These are phyloP conservation scores for Solanum pinnatisectum DNA, from an alignment of 257 asterid genomes.

Conservation along the genomic window DNA sequence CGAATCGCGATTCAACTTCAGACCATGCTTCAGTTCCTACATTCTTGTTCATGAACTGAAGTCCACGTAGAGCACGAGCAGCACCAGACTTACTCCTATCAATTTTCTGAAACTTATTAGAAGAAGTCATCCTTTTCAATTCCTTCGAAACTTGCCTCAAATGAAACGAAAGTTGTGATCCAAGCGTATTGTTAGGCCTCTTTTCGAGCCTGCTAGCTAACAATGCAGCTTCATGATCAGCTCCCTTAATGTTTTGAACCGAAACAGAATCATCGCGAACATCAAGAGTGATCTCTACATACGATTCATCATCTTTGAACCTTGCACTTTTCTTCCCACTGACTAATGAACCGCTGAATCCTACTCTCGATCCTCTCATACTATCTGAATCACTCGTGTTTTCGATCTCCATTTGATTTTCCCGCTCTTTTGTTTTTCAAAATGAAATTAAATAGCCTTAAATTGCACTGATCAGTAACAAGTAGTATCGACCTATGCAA, in stretches of 20 bases:
- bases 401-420: neutral
- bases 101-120: neutral
- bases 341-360: neutral
- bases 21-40: slow-evolving; percentile 6
- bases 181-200: neutral
- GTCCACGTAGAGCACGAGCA: slow-evolving; percentile 2
- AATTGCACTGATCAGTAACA: neutral
- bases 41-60: slow-evolving; percentile 2
- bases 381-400: neutral
- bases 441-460: neutral
- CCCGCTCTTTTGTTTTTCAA: too few species aligned
- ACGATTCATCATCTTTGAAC: neutral
- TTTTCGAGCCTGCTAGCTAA: slow-evolving; percentile 3
- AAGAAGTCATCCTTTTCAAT: neutral
- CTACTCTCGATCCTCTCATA: neutral
- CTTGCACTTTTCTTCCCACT: neutral
- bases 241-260: slow-evolving; percentile 2
- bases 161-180: slow-evolving; percentile 1
- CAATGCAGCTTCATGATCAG: neutral
- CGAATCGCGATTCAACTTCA: neutral
- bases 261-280: neutral
- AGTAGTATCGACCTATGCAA: neutral
- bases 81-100: slow-evolving; percentile 7
- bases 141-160: slow-evolving; percentile 1
- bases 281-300: slow-evolving; percentile 5